Evolutionary conservation across 495 filamentous ascomycete species (phyloP).

Genomic region (Penicillium egyptiacum): DNA sequence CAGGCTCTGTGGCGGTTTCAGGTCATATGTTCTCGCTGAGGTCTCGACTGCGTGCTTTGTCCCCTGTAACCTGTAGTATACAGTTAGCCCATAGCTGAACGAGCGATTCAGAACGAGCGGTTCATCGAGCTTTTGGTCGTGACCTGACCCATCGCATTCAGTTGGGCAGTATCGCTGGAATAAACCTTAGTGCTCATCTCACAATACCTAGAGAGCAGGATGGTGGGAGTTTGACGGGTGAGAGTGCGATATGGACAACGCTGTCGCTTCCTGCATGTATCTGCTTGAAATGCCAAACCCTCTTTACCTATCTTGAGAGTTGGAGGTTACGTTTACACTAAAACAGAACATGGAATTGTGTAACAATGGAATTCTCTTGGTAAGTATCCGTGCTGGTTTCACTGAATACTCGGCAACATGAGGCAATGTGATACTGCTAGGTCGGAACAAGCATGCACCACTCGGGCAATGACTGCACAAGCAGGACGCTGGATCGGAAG

Average conservation of each 20-base stretch:
- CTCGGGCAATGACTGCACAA: neutral
- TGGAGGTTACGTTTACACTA: neutral
- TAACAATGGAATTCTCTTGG: slow-evolving; percentile 3
- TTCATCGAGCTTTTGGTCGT: neutral
- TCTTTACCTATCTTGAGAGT: neutral
- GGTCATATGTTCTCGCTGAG: neutral
- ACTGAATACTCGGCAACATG: slow-evolving; percentile 1
- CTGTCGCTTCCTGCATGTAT: neutral
- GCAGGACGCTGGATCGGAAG: neutral
- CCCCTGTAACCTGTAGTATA: neutral
- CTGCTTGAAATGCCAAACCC: neutral
- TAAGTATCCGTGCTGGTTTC: neutral
- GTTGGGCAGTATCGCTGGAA: neutral
- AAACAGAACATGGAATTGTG: neutral
- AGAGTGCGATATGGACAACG: neutral
- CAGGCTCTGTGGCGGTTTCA: neutral
- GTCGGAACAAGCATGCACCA: slow-evolving; percentile 4
- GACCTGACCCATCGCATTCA: neutral
- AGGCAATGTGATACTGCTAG: slow-evolving; percentile 4
- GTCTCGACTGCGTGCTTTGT: neutral
- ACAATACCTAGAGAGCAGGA: neutral
- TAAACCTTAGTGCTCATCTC: neutral
- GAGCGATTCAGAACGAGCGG: too few relatives aligned
- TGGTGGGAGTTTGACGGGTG: neutral
- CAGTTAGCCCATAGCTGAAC: neutral